Evolutionary conservation across 1,284 basidiomycete genomes (phyloP).

Genomic region (Ceratobasidium sp.): DNA sequence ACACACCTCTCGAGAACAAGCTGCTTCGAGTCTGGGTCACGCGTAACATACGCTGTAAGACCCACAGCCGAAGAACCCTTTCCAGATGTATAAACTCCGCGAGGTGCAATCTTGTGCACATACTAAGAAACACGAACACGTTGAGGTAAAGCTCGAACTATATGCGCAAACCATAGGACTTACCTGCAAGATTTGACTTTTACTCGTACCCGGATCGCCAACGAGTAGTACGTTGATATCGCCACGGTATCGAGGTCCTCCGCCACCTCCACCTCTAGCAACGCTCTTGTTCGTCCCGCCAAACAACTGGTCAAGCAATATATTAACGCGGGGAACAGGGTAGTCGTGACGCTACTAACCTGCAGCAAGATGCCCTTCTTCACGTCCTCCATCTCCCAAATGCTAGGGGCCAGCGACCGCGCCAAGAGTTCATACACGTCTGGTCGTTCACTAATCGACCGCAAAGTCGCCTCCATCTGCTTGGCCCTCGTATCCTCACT

Average conservation of each 20-base stretch:
- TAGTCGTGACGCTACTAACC: conserved; percentile 44
- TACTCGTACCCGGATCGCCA: conserved; percentile 97
- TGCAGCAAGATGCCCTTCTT: conserved; percentile 98
- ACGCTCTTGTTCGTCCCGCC: conserved; percentile 98
- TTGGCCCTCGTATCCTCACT: conserved; percentile 59
- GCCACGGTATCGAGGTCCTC: conserved; percentile 94
- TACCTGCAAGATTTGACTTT: conserved; percentile 93
- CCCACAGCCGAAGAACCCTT: conserved; percentile 99
- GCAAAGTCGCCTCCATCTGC: conserved; percentile 68
- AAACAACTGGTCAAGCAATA: conserved; percentile 80
- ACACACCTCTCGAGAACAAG: conserved; percentile 91
- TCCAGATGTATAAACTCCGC: conserved; percentile 96
- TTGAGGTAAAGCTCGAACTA: conserved; percentile 4
- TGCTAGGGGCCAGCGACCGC: conserved; percentile 89
- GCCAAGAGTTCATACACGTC: conserved; percentile 92
- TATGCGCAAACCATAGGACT: conserved; percentile 50
- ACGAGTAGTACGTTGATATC: conserved; percentile 98
- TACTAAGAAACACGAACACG: conserved; percentile 66
- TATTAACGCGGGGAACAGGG: not conserved
- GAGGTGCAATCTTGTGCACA: conserved; percentile 97
- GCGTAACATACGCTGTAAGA: conserved; percentile 97
- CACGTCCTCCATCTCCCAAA: conserved; percentile 99
- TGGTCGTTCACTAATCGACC: conserved; percentile 74
- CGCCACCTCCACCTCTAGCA: conserved; percentile 90
- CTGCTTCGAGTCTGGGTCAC: conserved; percentile 98